Evolutionary conservation across 192 early-diverging fungal species (phyloP).

Genomic region (Linnemannia schmuckeri): DNA sequence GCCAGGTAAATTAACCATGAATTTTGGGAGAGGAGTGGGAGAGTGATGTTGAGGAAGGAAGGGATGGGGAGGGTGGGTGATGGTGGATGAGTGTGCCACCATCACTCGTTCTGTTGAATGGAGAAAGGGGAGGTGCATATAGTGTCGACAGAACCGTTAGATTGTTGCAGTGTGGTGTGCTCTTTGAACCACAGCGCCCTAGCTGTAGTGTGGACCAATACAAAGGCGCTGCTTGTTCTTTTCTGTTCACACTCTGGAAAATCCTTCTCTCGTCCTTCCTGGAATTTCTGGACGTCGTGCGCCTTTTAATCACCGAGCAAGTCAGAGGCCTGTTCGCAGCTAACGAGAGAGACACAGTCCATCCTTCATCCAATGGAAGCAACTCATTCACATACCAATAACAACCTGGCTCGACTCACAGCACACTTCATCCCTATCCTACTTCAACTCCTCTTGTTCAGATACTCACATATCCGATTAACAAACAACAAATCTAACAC

Average conservation of each 20-base stretch:
- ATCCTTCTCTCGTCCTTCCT: not conserved
- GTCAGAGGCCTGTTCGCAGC: not conserved
- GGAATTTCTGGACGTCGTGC: slow-evolving; percentile 10
- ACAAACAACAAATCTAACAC: too few species aligned
- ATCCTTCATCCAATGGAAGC: too few species aligned
- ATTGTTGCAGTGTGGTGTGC: not conserved
- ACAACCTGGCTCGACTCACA: too few species aligned
- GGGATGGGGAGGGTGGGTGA: not conserved
- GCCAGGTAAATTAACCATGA: slow-evolving; percentile 10
- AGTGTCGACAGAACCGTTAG: too few species aligned
- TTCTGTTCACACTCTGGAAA: not conserved
- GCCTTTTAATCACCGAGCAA: not conserved
- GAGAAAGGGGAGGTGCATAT: not conserved
- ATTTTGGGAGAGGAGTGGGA: not conserved
- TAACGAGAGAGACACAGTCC: not conserved
- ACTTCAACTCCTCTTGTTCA: too few species aligned
- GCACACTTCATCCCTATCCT: too few species aligned
- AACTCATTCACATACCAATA: too few species aligned
- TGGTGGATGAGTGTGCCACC: not conserved
- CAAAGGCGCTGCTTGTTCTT: not conserved
- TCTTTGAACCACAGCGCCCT: not conserved
- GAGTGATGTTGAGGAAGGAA: not conserved
- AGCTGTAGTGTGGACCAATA: too few species aligned
- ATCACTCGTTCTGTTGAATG: not conserved
- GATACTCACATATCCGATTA: too few species aligned